phyloP scores from a whole-genome alignment of 352 stramenopile genomes.

The Pythium grandisporangium region DNA sequence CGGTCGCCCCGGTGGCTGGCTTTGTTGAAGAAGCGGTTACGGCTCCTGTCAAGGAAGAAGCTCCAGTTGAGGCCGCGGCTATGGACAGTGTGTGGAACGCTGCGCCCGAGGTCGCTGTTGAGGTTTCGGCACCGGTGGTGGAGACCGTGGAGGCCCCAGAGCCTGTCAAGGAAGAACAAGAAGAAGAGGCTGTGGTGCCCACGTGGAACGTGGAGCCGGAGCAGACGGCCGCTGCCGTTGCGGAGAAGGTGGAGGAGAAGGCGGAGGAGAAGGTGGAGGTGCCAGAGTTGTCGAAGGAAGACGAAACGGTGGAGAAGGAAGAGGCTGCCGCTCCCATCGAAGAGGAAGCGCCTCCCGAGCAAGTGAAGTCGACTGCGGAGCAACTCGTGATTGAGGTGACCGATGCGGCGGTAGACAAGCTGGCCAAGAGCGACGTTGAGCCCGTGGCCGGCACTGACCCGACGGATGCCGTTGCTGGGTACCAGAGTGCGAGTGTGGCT shows the following conservation, averaged over 20 bases:
- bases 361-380: conserved; percentile 10
- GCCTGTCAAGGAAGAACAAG: neutral
- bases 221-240: neutral
- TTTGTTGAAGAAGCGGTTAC: neutral
- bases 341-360: conserved; percentile 18
- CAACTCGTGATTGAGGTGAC: conserved; percentile 7
- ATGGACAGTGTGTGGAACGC: conserved; percentile 2
- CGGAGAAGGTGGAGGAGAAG: conserved; percentile 2
- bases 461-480: conserved; percentile 28
- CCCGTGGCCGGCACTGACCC: neutral
- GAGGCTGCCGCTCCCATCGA: conserved; percentile 17
- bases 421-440: conserved; percentile 15
- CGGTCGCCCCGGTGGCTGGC: neutral
- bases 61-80: too few species aligned
- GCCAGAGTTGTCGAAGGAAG: too few species aligned
- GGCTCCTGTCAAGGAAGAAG: too few species aligned
- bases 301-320: conserved; percentile 1
- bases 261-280: conserved; percentile 13
- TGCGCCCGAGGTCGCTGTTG: conserved; percentile 4
- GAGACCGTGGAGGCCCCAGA: neutral
- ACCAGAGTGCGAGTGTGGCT: conserved; percentile 61
- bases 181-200: conserved; percentile 1
- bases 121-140: neutral
- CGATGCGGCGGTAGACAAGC: conserved; percentile 14
- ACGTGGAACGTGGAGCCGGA: neutral